Conservation (phyloP, 2,329 filamentous ascomycete genomes). For the Ceratocystis destructans region DNA sequence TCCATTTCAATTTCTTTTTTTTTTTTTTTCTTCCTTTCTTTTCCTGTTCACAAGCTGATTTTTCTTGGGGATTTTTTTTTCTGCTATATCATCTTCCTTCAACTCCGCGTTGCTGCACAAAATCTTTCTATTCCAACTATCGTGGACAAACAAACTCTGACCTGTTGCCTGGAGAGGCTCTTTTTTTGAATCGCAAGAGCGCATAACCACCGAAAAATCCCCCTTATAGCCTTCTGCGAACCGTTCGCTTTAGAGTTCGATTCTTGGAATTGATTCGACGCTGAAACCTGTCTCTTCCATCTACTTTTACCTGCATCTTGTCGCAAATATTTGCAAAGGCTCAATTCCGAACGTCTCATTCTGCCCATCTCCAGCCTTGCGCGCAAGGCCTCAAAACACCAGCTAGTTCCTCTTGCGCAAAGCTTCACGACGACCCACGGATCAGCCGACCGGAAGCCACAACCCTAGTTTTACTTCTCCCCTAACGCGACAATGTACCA, state of each 20-base stretch:
- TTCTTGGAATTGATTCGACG: background rate
- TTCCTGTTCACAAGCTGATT: background rate
- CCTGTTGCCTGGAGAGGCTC: background rate
- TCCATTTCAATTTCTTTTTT: constrained; percentile 12
- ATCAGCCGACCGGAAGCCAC: background rate
- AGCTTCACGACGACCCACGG: background rate
- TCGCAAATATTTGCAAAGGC: background rate
- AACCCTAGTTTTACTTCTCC: background rate
- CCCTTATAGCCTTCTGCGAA: background rate
- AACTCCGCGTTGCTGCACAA: background rate
- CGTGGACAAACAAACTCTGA: background rate
- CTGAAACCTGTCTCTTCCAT: background rate
- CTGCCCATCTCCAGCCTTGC: background rate
- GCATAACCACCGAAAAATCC: background rate
- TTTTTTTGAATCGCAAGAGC: background rate
- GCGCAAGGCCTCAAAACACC: background rate
- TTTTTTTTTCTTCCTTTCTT: background rate
- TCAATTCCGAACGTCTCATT: background rate
- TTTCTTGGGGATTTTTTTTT: background rate
- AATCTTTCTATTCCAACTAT: background rate
- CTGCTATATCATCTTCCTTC: background rate
- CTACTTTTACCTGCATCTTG: background rate
- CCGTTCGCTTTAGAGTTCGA: too few species aligned
- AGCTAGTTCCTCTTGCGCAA: background rate
- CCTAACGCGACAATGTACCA: constrained; percentile 14